phyloP scores from a whole-genome alignment of 2,329 filamentous ascomycete genomes.

The Fusarium anguioides region DNA sequence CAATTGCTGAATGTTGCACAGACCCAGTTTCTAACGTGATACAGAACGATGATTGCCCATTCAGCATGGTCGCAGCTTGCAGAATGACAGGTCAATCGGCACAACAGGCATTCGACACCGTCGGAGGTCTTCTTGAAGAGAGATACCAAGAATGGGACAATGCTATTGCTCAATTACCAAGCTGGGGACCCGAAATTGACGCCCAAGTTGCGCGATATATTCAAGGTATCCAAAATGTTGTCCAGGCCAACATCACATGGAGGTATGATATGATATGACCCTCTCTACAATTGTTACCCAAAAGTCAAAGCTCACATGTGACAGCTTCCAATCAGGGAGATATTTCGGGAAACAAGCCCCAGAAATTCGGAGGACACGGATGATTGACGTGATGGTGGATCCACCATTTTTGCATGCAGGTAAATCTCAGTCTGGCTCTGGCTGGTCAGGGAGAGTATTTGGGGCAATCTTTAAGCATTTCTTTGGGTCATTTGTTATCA shows the following conservation, averaged over 20 bases:
- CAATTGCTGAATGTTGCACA: fast-evolving
- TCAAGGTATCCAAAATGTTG: conserved; percentile 15
- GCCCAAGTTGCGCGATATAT: conserved; percentile 4
- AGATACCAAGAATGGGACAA: conserved; percentile 1
- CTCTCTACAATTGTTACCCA: fast-evolving
- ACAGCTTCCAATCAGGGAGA: conserved; percentile 19
- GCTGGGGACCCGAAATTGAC: conserved; percentile 7
- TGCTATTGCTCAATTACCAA: neutral
- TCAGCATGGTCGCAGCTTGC: conserved; percentile 21
- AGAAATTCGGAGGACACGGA: conserved; percentile 11
- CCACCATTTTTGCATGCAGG: neutral
- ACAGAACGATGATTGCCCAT: conserved; percentile 15
- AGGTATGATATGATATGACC: conserved; percentile 2
- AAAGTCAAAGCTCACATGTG: neutral
- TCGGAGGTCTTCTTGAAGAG: conserved; percentile 1
- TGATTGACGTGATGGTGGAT: conserved; percentile 13
- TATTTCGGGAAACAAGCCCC: conserved; percentile 19
- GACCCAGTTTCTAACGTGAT: neutral
- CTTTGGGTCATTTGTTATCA: neutral
- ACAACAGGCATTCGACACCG: conserved; percentile 11
- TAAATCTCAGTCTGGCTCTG: neutral
- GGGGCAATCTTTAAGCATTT: neutral
- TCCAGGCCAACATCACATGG: conserved; percentile 25
- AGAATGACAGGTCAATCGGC: conserved; percentile 13
- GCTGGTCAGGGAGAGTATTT: neutral